These are phyloP conservation scores for Daldinia childiae DNA, from an alignment of 495 filamentous ascomycete species.

Conservation along the genomic window DNA sequence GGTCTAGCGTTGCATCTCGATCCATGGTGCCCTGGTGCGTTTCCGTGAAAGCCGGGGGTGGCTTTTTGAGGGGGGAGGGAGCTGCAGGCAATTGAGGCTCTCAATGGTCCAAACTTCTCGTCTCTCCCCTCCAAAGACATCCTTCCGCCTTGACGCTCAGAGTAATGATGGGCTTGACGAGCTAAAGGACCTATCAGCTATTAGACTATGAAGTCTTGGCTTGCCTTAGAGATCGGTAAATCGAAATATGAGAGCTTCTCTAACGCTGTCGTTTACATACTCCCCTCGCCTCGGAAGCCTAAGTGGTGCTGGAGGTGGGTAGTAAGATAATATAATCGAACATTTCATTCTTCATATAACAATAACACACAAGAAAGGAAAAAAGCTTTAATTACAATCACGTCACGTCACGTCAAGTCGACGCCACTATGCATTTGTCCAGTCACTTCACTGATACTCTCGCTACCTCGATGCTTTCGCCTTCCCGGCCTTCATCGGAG, in stretches of 20 bases:
- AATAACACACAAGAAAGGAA: neutral
- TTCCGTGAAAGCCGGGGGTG: slow-evolving; percentile 38
- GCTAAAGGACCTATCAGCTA: slow-evolving; percentile 8
- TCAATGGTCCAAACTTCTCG: slow-evolving; percentile 33
- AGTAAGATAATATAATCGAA: slow-evolving; percentile 32
- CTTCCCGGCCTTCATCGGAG: slow-evolving; percentile 36
- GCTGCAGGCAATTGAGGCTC: slow-evolving; percentile 38
- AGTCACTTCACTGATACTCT: slow-evolving; percentile 7
- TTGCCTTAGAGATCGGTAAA: slow-evolving; percentile 5
- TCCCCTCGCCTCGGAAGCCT: neutral
- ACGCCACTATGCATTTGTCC: slow-evolving; percentile 36
- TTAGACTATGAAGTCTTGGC: neutral
- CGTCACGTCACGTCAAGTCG: slow-evolving; percentile 44
- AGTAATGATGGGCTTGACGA: slow-evolving; percentile 24
- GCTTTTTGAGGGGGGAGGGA: neutral
- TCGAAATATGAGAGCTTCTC: slow-evolving; percentile 5
- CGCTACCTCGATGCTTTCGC: neutral
- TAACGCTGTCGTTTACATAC: neutral
- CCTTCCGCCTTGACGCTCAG: slow-evolving; percentile 3
- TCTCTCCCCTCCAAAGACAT: neutral
- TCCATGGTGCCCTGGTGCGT: slow-evolving; percentile 16
- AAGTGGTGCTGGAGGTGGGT: neutral
- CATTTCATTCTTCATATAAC: slow-evolving; percentile 1
- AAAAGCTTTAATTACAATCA: slow-evolving; percentile 22
- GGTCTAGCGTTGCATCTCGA: slow-evolving; percentile 33